Conservation (phyloP, 192 early-diverging fungal species). For the Linnemannia schmuckeri region DNA sequence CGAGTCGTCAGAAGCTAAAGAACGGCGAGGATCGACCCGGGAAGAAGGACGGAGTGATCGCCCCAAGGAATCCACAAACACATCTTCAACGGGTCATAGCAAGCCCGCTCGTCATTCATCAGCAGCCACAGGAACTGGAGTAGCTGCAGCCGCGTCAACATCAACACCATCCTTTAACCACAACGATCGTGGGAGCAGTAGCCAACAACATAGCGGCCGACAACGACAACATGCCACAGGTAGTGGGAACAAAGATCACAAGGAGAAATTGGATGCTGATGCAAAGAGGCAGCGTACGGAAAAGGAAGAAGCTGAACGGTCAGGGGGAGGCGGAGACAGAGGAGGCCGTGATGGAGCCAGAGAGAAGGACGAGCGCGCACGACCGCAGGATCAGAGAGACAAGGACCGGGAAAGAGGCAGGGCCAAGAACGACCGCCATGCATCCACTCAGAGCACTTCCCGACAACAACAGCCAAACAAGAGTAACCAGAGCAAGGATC, state of each 20-base stretch:
- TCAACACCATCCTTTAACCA: background rate
- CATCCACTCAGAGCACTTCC: background rate
- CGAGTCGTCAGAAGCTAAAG: background rate
- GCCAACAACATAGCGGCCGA: conserved; percentile 1
- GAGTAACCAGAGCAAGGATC: conserved; percentile 5
- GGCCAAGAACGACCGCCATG: conserved; percentile 13
- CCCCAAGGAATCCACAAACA: background rate
- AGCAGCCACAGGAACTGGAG: background rate
- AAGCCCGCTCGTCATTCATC: background rate
- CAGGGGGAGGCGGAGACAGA: background rate
- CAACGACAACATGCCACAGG: conserved; percentile 14
- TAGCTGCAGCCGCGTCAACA: background rate
- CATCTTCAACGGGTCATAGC: background rate
- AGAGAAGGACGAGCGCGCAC: conserved; percentile 22
- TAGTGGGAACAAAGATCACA: conserved; percentile 12
- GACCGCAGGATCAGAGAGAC: conserved; percentile 11
- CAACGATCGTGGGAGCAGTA: background rate
- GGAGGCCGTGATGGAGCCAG: conserved; percentile 14
- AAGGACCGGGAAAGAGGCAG: background rate
- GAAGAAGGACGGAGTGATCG: background rate
- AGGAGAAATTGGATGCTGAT: background rate
- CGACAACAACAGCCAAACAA: conserved; percentile 25
- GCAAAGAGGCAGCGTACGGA: background rate
- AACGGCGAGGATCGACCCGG: conserved; percentile 6
- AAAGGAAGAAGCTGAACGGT: conserved; percentile 2